Base-by-base conservation (phyloP, 192 early-diverging fungal genomes). In the Gaertneriomyces sp. region DNA sequence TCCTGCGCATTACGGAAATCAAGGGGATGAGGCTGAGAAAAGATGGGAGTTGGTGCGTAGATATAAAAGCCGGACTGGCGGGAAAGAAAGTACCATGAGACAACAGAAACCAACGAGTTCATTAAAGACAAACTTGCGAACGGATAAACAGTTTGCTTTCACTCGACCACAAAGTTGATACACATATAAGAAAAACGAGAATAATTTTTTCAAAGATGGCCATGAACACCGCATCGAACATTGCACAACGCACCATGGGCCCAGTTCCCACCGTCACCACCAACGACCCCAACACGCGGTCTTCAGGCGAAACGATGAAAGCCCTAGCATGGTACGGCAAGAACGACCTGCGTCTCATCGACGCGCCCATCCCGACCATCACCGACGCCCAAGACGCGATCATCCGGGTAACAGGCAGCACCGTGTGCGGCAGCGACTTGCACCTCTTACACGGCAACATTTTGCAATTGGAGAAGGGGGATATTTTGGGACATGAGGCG, bases 401-500 rank as follows among this genome's bases (percentile, higher is more conserved):
- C 33, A 58, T 83, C 33, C 65, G 73, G 6, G 63, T 83, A 14
- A 83, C 80, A 17, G 74, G 51, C 11, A 54, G 25, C 4, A 70
- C 69, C 61, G 72, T 85, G 7, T 85, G 82, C 62, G 84, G 83
- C 16, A 74, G 71, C 17, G 82, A 85, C 68, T 41, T 80, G 9
- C 78, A 85, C 59, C 69, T 80, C 3, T 41, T 63, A 14, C 66
- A 75, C 70, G 33, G 84, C 66, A 59, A 85, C 75, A 50, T 53
- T 69, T 54, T 68, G 64, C 61, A 68, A 79, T 11, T 70, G 64
- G 17, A 64, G 40, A 56, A 54, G 45, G 83, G 73, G 25, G 76
- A 81, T 58, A 76, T 80, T 19, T 39, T 86, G 7, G 85, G 84
- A 43, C 85, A 86, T 45, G 85, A 86, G 57, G 64, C 64, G 33